Evolutionary conservation across 106 monocot genomes (phyloP), one percentile per base, ranked within the genome.

Genomic region (Dendrobium chrysotoxum): DNA sequence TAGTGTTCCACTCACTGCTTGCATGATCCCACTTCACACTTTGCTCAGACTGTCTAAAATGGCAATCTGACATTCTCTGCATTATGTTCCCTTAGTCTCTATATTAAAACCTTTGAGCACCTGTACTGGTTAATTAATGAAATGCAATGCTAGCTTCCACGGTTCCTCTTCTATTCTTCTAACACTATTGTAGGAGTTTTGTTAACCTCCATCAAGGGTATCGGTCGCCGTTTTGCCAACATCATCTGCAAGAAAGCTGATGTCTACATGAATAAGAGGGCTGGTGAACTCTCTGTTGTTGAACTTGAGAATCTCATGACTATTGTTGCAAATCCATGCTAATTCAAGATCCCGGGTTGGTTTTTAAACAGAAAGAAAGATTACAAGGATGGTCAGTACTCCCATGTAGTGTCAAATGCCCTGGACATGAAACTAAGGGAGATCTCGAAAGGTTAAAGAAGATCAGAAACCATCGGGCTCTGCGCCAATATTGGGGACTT

Each of bases 161-260:
- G n/a, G n/a, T n/a, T n/a, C n/a, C n/a, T n/a, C n/a, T n/a, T n/a
- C n/a, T n/a, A n/a, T n/a, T n/a, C n/a, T n/a, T n/a, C n/a, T n/a
- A n/a, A n/a, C n/a, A n/a, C n/a, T n/a, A n/a, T n/a, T n/a, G n/a
- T n/a, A n/a, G n/a, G n/a, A n/a, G n/a, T n/a, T n/a, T n/a, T n/a
- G n/a, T n/a, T n/a, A n/a, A 96, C 96, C 76, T 86, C 91, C 81
- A 96, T 96, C 84, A 96, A 96, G 88, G 96, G 96, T 89, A 78
- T 96, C 45, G 96, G 93, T 1, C 85, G 96, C 70, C 86, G 96
- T 0, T 93, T 92, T 80, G 89, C 96, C 82, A 93, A 96, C 88
- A 93, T 93, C 81, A 86, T 79, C 47, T 96, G 96, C 96, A 93
- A 96, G 87, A 96, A 93, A 82, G 96, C 96, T 53, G 96, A 93